phyloP scores from a whole-genome alignment of 176 grass and related monocot genomes.

The Juncus inflexus region DNA sequence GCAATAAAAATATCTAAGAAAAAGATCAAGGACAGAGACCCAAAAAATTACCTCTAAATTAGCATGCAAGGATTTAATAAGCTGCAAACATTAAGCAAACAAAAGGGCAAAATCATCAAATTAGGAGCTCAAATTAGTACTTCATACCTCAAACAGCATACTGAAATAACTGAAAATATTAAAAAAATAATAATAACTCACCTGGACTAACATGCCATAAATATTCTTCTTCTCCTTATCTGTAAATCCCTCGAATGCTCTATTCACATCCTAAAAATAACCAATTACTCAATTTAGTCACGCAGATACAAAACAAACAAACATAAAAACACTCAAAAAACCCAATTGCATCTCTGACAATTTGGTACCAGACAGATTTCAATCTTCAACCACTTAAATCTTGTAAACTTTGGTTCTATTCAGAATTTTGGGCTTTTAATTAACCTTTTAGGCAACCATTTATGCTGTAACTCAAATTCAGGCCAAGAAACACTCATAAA shows the following conservation, averaged over 20 bases:
- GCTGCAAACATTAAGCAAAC: conserved; percentile 16
- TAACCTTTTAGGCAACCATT: no score
- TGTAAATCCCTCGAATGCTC: conserved; percentile 18
- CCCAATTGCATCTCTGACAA: not conserved
- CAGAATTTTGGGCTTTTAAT: no score
- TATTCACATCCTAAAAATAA: conserved; percentile 12
- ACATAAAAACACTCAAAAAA: no score
- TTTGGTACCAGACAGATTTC: no score
- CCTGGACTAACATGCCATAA: conserved; percentile 13
- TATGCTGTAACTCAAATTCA: no score
- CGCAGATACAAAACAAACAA: not conserved
- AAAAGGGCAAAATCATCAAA: conserved; percentile 9
- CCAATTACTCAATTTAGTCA: not conserved
- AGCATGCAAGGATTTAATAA: conserved; percentile 17
- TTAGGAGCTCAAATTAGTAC: not conserved
- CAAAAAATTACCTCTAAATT: conserved; percentile 5
- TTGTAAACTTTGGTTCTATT: no score
- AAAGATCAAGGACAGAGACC: not conserved
- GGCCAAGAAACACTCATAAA: no score
- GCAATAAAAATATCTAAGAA: not conserved
- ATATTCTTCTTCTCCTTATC: conserved; percentile 2
- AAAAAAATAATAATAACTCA: not conserved
- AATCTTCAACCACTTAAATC: no score
- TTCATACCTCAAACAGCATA: not conserved
- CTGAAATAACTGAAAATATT: not conserved